Percentiles rank a stretch among this genome's conserved stretches.
Conservation (phyloP, 345 rosid species). For the Fremontodendron californicum region DNA sequence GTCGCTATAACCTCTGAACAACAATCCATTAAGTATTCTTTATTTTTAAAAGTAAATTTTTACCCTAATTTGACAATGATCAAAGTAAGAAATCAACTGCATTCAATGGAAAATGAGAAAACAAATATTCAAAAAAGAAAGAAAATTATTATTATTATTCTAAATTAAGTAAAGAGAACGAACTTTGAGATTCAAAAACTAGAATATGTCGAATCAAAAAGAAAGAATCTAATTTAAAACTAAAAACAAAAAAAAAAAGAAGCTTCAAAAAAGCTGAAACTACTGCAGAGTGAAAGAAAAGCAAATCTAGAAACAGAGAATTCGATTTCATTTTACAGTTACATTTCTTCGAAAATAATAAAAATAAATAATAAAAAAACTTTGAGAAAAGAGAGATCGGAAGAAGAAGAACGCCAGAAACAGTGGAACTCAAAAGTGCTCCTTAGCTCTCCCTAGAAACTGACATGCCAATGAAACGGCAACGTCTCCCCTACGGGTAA, state of each 20-base stretch:
- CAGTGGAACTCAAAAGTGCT: not conserved
- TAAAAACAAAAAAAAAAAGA: conserved; percentile 8
- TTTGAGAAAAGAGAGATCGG: conserved; percentile 26
- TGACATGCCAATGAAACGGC: not conserved
- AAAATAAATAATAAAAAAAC: not conserved
- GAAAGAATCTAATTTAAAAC: not conserved
- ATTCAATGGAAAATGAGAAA: conserved; percentile 8
- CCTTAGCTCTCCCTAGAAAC: not conserved
- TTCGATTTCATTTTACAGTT: conserved; percentile 22
- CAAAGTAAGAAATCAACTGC: not conserved
- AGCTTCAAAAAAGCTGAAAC: not conserved
- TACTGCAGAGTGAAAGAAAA: not conserved
- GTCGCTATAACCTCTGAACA: conserved; percentile 12
- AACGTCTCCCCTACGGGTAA: not conserved
- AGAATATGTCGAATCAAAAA: not conserved
- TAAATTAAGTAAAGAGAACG: not conserved
- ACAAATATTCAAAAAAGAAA: not conserved
- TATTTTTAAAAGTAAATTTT: not conserved
- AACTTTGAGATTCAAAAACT: conserved; percentile 5
- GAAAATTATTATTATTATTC: not conserved
- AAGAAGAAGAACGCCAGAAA: conserved; percentile 16
- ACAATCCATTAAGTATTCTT: not conserved
- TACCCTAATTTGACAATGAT: not conserved
- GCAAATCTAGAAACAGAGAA: conserved; percentile 21
- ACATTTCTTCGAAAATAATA: not conserved